Percentiles rank a stretch among this genome's conserved stretches.
Evolutionary conservation across 2,329 filamentous ascomycete genomes (phyloP).

Genomic region (Cladosporium sp.): DNA sequence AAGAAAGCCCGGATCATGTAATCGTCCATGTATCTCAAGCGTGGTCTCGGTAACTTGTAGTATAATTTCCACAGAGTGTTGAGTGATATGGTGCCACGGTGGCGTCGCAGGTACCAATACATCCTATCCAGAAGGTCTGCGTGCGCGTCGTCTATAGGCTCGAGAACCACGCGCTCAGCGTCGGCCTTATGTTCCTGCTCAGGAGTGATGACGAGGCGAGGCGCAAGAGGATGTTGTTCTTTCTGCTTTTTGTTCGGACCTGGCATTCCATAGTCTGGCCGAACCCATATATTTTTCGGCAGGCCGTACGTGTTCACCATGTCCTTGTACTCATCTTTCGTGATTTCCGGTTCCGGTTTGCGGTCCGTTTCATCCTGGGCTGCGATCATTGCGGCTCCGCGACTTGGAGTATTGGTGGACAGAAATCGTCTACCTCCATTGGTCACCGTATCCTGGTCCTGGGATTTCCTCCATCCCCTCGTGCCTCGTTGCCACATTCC

Average conservation of each 20-base stretch:
- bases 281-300: constrained; percentile 17
- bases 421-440: background rate
- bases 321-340: constrained; percentile 42
- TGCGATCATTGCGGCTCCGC: background rate
- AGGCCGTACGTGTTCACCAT: constrained; percentile 46
- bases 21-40: constrained; percentile 48
- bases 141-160: constrained; percentile 23
- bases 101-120: constrained; percentile 9
- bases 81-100: constrained; percentile 18
- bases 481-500: constrained; percentile 7
- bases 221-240: constrained; percentile 21
- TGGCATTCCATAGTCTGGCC: constrained; percentile 6
- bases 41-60: constrained; percentile 48
- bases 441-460: background rate
- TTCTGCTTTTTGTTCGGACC: background rate
- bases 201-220: constrained; percentile 26
- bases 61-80: constrained; percentile 50
- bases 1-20: constrained; percentile 60
- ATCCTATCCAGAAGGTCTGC: constrained; percentile 18
- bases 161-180: constrained; percentile 14
- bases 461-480: constrained; percentile 9
- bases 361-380: background rate
- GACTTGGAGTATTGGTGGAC: background rate
- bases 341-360: constrained; percentile 21
- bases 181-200: constrained; percentile 22